A percentile compares a stretch with the other conserved stretches of the same genome.
These are phyloP conservation scores for Ophioceras dolichostomum DNA, from an alignment of 2,329 filamentous ascomycete species.

Conservation along the genomic window DNA sequence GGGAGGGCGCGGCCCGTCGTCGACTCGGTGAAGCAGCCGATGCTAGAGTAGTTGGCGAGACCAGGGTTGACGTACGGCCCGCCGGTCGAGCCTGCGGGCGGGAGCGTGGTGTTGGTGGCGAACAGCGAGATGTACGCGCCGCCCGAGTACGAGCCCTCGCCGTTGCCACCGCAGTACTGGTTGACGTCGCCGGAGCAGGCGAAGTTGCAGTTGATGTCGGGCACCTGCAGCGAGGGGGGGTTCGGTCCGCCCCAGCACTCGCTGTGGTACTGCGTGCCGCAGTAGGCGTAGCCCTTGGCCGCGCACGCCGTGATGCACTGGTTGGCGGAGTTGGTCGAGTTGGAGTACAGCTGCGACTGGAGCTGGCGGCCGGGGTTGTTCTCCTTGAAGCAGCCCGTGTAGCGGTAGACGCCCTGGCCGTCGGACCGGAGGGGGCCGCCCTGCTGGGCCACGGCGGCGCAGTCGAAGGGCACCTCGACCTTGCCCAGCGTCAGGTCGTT, in stretches of 20 bases:
- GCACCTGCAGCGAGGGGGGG: constrained; percentile 29
- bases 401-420: constrained; percentile 35
- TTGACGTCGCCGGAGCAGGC: constrained; percentile 34
- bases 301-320: constrained; percentile 32
- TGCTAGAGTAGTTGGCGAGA: constrained; percentile 15
- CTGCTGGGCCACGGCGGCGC: constrained; percentile 38
- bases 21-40: constrained; percentile 22
- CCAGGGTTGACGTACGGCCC: constrained; percentile 22
- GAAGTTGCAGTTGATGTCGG: constrained; percentile 36
- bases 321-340: constrained; percentile 26
- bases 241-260: constrained; percentile 44
- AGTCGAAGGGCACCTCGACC: constrained; percentile 37
- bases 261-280: constrained; percentile 33
- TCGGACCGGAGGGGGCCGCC: constrained; percentile 31
- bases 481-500: constrained; percentile 40
- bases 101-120: constrained; percentile 13
- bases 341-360: constrained; percentile 24
- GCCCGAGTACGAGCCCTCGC: constrained; percentile 17
- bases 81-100: constrained; percentile 6
- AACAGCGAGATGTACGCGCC: constrained; percentile 36
- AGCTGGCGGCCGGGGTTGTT: constrained; percentile 43
- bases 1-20: constrained; percentile 10
- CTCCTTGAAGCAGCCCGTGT: constrained; percentile 42
- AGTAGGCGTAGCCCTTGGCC: constrained; percentile 23
- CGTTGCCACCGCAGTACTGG: constrained; percentile 42